Conservation (phyloP, 345 rosid species). For the Brassica cretica region DNA sequence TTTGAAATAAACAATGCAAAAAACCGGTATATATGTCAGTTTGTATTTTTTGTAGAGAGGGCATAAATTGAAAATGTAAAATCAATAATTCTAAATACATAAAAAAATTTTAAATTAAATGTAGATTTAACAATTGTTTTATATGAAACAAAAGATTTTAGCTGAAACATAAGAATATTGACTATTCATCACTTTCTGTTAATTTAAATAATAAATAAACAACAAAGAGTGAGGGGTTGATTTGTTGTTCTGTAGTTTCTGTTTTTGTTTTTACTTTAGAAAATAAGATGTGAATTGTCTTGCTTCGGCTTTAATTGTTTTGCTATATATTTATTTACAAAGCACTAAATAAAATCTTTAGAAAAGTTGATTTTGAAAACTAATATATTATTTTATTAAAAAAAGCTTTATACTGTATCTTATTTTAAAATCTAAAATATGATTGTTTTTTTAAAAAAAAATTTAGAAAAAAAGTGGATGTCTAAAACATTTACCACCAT, state of each 20-base stretch:
- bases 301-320: no score
- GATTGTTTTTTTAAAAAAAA: no score
- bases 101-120: no score
- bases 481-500: neutral
- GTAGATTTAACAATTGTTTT: neutral
- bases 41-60: neutral
- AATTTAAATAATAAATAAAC: no score
- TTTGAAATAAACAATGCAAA: neutral
- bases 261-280: neutral
- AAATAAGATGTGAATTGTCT: neutral
- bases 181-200: neutral
- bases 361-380: neutral
- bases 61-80: neutral
- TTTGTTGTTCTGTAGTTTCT: no score
- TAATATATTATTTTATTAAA: no score
- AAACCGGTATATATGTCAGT: neutral
- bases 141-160: neutral
- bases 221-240: no score
- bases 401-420: no score
- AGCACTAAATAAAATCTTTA: no score
- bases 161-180: neutral
- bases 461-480: neutral
- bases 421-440: no score
- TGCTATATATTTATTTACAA: no score
- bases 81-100: neutral